A percentile compares a stretch with the other conserved stretches of the same genome.
Conservation (phyloP, 1,284 basidiomycete genomes). For the Puccinia novopanici region DNA sequence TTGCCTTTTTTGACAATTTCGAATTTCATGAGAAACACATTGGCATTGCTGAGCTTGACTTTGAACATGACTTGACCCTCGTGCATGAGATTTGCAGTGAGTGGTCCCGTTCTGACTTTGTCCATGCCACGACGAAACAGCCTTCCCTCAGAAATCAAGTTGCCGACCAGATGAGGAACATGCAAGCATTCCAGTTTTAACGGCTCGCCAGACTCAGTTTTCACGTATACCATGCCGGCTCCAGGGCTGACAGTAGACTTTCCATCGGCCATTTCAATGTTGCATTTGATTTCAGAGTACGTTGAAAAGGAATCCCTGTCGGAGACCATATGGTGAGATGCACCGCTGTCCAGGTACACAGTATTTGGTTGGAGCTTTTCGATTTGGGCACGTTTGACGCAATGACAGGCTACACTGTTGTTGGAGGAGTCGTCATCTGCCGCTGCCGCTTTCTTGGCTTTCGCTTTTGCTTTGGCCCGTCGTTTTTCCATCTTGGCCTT, state of each 20-base stretch:
- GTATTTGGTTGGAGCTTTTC: neutral
- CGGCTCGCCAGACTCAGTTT: no score
- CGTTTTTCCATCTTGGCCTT: no score
- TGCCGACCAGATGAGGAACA: conserved; percentile 13
- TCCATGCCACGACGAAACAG: neutral
- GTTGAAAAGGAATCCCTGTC: no score
- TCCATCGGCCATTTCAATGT: no score
- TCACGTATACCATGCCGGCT: no score
- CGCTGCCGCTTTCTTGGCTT: neutral
- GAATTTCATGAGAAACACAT: neutral
- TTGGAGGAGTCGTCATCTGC: neutral
- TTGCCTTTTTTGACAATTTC: neutral
- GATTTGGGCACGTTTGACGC: neutral
- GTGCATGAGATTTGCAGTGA: neutral
- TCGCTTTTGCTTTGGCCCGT: no score
- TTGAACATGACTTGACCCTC: neutral
- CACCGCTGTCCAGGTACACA: conserved; percentile 12
- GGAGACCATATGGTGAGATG: conserved; percentile 18
- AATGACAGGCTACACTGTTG: neutral
- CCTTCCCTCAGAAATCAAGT: conserved; percentile 1
- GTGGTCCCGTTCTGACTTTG: neutral
- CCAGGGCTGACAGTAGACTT: no score
- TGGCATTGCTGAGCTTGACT: neutral
- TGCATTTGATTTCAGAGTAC: no score
- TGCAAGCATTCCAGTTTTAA: neutral